Base-by-base conservation (phyloP, 495 filamentous ascomycete species). In the Corynascus novoguineensis region DNA sequence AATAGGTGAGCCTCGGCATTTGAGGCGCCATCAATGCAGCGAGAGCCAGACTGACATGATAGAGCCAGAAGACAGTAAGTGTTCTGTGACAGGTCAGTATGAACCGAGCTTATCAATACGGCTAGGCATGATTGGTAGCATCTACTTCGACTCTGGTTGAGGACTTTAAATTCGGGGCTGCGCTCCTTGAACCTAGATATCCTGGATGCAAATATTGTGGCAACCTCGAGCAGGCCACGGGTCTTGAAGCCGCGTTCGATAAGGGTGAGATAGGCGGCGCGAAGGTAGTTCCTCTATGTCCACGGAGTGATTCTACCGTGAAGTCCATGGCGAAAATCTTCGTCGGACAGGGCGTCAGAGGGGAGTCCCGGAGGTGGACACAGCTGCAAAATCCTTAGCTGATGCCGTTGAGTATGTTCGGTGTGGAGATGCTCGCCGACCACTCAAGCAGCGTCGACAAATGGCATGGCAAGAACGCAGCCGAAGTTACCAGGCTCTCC, bases 41-140 rank as follows among this genome's bases (percentile, higher is more conserved):
- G 4, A 60, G 38, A 6, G 58, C 61, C 15, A 64, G 44, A 7
- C 54, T 55, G 47, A 66, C 38, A 15, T 66, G 64, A 22, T 66
- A 64, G 3, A 66, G 52, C 64, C 64, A 66, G 34, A 66, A 64
- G 12, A 66, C 64, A 0, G 61, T 61, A 1, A 57, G 14, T 3
- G 64, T 66, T 21, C 64, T 65, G 17, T 10, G 22, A 5, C 4
- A 12, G 6, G 34, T 51, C 4, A 38, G 32, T 21, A 1, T n/a
- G 1, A 2, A 19, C 25, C 35, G 0, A 53, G 24, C 5, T 5
- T 5, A n/a, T 4, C 32, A 9, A 22, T 35, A 12, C 21, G n/a
- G 50, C 6, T 12, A n/a, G n/a, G n/a, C n/a, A n/a, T n/a, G n/a
- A n/a, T 34, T 49, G 9, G 12, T 15, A 51, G 21, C 24, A 17